Conservation (phyloP, 768 basidiomycete species). For the Podaxis sp. region DNA sequence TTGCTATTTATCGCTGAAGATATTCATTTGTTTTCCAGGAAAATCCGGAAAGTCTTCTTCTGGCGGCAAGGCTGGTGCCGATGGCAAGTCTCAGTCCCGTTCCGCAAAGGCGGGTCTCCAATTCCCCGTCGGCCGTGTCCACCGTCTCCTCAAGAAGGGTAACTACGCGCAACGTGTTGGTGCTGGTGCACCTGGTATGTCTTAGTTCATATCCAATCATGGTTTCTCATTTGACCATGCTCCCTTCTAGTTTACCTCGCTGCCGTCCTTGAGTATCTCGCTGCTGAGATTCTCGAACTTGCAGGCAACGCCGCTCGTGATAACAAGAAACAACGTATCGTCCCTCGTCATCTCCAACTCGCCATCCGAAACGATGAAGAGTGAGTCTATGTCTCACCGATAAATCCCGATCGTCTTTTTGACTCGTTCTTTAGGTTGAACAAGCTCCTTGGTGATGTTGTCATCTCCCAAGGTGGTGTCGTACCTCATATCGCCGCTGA, state of each 20-base stretch:
- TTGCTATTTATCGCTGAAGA: neutral
- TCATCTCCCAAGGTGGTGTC: conserved; percentile 95
- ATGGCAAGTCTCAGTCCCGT: conserved; percentile 61
- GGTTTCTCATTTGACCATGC: neutral
- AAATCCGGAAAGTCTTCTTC: conserved; percentile 67
- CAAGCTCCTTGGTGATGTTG: conserved; percentile 73
- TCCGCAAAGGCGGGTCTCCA: conserved; percentile 77
- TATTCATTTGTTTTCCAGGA: conserved; percentile 9
- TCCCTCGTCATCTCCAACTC: conserved; percentile 91
- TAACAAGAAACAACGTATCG: conserved; percentile 95
- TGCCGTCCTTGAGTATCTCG: conserved; percentile 89
- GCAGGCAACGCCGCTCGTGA: conserved; percentile 89
- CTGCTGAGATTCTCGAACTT: conserved; percentile 91
- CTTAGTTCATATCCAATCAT: neutral
- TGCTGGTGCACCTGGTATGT: conserved; percentile 78
- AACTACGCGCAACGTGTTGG: conserved; percentile 88
- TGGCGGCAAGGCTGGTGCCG: conserved; percentile 61
- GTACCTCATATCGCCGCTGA: conserved; percentile 71
- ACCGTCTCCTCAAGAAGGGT: conserved; percentile 83
- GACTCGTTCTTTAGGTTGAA: conserved; percentile 46
- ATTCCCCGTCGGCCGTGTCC: conserved; percentile 93
- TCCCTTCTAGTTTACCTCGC: conserved; percentile 74
- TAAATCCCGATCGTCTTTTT: conserved; percentile 7
- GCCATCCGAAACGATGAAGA: conserved; percentile 95
- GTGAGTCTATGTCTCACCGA: conserved; percentile 34